Percentiles rank a stretch among this genome's conserved stretches.
These are phyloP conservation scores for Hanseniaspora osmophila DNA, from an alignment of 805 yeast genomes.

Conservation along the genomic window DNA sequence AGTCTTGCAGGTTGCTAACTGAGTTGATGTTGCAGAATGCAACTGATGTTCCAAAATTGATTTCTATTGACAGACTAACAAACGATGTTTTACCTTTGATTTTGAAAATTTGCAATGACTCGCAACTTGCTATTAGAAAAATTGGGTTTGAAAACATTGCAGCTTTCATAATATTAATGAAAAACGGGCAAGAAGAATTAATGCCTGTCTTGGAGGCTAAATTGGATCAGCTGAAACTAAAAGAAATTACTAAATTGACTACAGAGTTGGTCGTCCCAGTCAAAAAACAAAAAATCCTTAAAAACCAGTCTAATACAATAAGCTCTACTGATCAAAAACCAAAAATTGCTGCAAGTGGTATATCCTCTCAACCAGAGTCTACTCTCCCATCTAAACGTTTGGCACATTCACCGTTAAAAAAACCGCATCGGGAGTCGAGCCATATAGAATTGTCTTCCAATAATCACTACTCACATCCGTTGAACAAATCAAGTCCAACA, in stretches of 20 bases:
- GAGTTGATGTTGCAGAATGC: constrained; percentile 39
- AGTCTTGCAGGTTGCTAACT: constrained; percentile 49
- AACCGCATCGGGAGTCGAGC: neutral
- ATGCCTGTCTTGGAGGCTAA: constrained; percentile 44
- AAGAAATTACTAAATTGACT: constrained; percentile 42
- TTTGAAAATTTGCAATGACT: constrained; percentile 58
- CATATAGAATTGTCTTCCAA: too few relatives aligned
- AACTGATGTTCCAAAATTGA: constrained; percentile 2
- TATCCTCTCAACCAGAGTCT: neutral
- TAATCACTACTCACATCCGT: too few relatives aligned
- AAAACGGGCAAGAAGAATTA: constrained; percentile 45
- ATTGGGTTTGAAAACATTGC: constrained; percentile 71
- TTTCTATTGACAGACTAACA: constrained; percentile 3
- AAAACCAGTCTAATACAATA: neutral
- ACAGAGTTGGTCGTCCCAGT: too few relatives aligned
- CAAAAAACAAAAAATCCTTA: neutral
- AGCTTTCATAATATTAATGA: constrained; percentile 59
- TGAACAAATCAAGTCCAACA: too few relatives aligned
- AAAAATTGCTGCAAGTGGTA: too few relatives aligned
- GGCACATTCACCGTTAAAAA: neutral
- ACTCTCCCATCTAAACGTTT: neutral
- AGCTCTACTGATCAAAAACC: too few relatives aligned
- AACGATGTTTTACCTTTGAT: constrained; percentile 36
- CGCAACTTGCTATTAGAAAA: constrained; percentile 72
- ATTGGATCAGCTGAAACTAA: constrained; percentile 64